These are phyloP conservation scores for Heimioporus sp. DNA, from an alignment of 768 basidiomycete species.

Conservation along the genomic window DNA sequence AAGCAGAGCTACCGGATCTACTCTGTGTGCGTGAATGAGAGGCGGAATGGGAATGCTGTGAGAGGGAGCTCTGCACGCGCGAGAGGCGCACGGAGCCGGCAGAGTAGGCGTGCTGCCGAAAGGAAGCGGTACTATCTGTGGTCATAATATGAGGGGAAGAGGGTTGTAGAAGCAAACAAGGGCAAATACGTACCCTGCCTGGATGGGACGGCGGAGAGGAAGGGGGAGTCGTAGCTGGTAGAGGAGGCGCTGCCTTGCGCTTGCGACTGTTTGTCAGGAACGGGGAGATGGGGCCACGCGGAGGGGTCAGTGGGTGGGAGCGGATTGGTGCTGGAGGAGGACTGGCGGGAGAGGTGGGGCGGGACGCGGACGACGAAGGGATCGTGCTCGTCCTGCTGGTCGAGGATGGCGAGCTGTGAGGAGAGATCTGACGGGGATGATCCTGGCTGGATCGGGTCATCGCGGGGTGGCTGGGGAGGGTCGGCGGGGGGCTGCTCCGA, in stretches of 20 bases:
- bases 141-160: constrained; percentile 7
- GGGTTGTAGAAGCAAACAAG: constrained; percentile 7
- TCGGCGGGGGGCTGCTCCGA: constrained; percentile 12
- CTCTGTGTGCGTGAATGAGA: constrained; percentile 47
- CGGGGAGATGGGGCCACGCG: constrained; percentile 20
- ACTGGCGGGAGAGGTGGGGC: constrained; percentile 31
- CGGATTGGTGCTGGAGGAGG: constrained; percentile 24
- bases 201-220: constrained; percentile 30
- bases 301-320: constrained; percentile 16
- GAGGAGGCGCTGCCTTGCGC: constrained; percentile 37
- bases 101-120: constrained; percentile 29
- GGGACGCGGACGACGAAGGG: constrained; percentile 44
- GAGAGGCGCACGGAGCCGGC: constrained; percentile 31
- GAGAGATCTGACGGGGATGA: constrained; percentile 17
- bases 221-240: constrained; percentile 25
- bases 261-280: constrained; percentile 3
- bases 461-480: constrained; percentile 10
- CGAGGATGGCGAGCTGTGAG: constrained; percentile 19
- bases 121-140: constrained; percentile 27
- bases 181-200: constrained; percentile 38
- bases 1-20: constrained; percentile 44
- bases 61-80: constrained; percentile 37
- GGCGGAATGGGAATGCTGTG: constrained; percentile 31
- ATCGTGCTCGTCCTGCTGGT: constrained; percentile 35
- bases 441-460: constrained; percentile 18